Conservation (phyloP, 257 asterid species). For the Linderniella brevidens region DNA sequence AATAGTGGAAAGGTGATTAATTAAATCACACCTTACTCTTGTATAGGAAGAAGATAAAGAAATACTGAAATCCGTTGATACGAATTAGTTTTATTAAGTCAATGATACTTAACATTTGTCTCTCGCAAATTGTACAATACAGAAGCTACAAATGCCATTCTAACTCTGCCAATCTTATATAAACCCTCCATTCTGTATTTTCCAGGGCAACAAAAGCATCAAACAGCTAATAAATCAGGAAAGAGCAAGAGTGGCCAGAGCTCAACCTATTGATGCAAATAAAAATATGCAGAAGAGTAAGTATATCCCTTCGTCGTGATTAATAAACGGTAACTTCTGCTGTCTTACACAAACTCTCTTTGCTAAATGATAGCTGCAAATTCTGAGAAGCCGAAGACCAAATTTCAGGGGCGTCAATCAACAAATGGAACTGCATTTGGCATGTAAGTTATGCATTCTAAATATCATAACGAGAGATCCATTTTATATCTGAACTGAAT, state of each 20-base stretch:
- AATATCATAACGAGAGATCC: conserved; percentile 2
- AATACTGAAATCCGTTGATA: no score
- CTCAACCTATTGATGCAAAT: conserved; percentile 18
- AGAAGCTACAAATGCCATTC: no score
- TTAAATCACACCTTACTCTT: no score
- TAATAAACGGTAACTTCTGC: conserved; percentile 1
- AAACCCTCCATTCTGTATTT: conserved; percentile 1
- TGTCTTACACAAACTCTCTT: conserved; percentile 11
- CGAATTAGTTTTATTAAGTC: no score
- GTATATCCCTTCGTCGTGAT: conserved; percentile 11
- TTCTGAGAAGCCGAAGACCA: conserved; percentile 22
- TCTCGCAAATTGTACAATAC: no score
- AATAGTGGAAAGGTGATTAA: no score
- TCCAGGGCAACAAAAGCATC: conserved; percentile 12
- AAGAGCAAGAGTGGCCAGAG: conserved; percentile 13
- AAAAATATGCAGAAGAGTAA: conserved; percentile 33
- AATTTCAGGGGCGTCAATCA: conserved; percentile 25
- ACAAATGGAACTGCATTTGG: conserved; percentile 10
- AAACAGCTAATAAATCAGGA: conserved; percentile 28
- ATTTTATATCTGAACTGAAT: conserved; percentile 8
- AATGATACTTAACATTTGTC: no score
- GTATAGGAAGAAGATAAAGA: no score
- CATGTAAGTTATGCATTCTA: conserved; percentile 21
- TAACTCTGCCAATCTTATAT: no score
- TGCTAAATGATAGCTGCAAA: conserved; percentile 18